Evolutionary conservation across 805 yeast species (phyloP).

Genomic region (Wickerhamiella domercqiae): DNA sequence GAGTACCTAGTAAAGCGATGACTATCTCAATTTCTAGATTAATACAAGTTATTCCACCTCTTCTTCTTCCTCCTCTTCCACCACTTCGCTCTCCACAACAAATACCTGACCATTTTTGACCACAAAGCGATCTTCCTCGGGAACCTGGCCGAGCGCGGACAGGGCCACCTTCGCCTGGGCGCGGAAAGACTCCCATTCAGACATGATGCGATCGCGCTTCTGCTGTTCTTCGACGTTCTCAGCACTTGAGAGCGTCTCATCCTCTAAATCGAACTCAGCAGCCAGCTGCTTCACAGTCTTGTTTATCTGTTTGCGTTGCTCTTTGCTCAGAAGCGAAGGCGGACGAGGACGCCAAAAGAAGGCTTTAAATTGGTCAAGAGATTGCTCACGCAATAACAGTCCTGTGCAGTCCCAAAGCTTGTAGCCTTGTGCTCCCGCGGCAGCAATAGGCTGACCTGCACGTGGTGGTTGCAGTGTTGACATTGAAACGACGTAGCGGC

Average conservation of each 20-base stretch:
- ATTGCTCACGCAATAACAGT: slow-evolving; percentile 54
- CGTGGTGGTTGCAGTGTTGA: slow-evolving; percentile 31
- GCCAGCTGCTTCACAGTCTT: slow-evolving; percentile 79
- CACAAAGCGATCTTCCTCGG: slow-evolving; percentile 14
- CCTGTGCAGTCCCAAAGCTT: slow-evolving; percentile 79
- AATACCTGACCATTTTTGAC: slow-evolving; percentile 16
- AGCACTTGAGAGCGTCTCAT: slow-evolving; percentile 89
- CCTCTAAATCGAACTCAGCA: slow-evolving; percentile 86
- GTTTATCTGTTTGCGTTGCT: slow-evolving; percentile 77
- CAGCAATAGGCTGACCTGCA: slow-evolving; percentile 5
- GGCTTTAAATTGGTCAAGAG: slow-evolving; percentile 68
- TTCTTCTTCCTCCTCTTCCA: slow-evolving; percentile 34
- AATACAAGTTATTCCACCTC: slow-evolving; percentile 18
- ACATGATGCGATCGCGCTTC: slow-evolving; percentile 63
- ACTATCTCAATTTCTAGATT: not conserved
- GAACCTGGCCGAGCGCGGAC: slow-evolving; percentile 14
- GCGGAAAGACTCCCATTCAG: slow-evolving; percentile 81
- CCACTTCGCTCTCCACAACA: slow-evolving; percentile 35
- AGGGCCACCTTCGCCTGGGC: slow-evolving; percentile 33
- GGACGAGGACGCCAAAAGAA: slow-evolving; percentile 98
- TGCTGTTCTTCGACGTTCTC: slow-evolving; percentile 81
- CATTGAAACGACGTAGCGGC: slow-evolving; percentile 78
- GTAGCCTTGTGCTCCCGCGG: slow-evolving; percentile 68
- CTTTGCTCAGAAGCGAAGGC: slow-evolving; percentile 51
- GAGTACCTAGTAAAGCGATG: not conserved